Base-by-base conservation (phyloP, 768 basidiomycete genomes). In the Termitomyces eurrhizus region DNA sequence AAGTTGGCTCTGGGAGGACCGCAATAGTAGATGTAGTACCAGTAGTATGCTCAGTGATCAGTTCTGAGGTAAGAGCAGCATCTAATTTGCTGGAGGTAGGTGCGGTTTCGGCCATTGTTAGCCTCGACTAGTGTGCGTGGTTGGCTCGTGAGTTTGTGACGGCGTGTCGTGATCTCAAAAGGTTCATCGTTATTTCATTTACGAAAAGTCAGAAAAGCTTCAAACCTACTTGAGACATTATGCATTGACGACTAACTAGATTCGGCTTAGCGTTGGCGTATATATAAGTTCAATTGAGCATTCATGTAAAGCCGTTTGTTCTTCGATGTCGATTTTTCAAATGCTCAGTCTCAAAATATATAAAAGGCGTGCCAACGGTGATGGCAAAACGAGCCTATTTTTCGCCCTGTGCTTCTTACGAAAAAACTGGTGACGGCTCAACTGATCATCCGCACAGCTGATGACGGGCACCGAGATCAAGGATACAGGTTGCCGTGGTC, bases 161-260 rank as follows among this genome's bases (percentile, higher is more conserved):
- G 44, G 39, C 39, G 16, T 39, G 49, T 50, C 57, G 50, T 42
- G 61, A 62, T 62, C 50, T 55, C 57, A 62, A 56, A 62, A 59
- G 62, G 52, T 51, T 52, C 41, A n/a, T 35, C 12, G 39, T 46
- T 18, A 18, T 7, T 18, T n/a, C 4, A 44, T 44, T 21, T 24
- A 46, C 21, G 11, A 46, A 48, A 2, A 29, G 18, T 49, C 7
- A 16, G 48, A 9, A 32, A 32, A 7, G 29, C 29, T 32, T 29
- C 14, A 12, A 9, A 44, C 42, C 2, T 18, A 32, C 42, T 44
- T 21, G 4, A 42, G 42, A 7, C 5, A 21, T 21, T 21, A 21
- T 21, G 21, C 21, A 21, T 44, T n/a, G 7, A 9, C 8, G n/a
- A 6, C 29, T 7, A 29, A 48, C 48, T 32, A 32, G 3, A 18